Base-by-base conservation (phyloP, 768 basidiomycete genomes). In the Pisolithus albus region DNA sequence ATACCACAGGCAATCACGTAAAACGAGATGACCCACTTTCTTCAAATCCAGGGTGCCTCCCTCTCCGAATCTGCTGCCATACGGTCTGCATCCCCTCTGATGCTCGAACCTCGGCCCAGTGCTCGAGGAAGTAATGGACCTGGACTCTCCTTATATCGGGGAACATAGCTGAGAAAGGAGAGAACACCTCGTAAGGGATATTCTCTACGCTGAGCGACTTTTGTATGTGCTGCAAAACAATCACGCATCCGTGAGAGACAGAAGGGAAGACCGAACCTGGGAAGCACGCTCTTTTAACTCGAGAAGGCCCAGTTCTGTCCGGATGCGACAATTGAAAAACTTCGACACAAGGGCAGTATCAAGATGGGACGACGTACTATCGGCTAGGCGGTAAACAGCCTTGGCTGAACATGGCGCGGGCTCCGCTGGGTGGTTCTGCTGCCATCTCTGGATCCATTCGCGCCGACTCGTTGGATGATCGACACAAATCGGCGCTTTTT, bases 1-100 rank as follows among this genome's bases (percentile, higher is more conserved):
- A 45, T 42, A 41, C 13, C 7, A n/a, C 37, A 11, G 34, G 18
- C 26, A 9, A 34, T 24, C 32, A 39, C 39, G 26, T 8, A 2
- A 13, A 37, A 50, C 19, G 28, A 32, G 55, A 28, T 8, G 15
- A 63, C 71, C 9, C 15, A 85, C 86, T 85, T 76, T 91, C 88
- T 69, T 92, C 91, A 61, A 92, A 92, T 1, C 91, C 90, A 16
- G 88, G 86, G 63, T 92, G 87, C 32, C 87, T 76, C 41, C 91
- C 91, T 45, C 80, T 75, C 50, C 92, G 75, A 39, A 94, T 91
- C 67, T 92, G 88, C 51, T 83, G 78, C 87, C 89, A 92, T 5
- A 93, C 85, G 56, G 76, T 78, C 50, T 78, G 79, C 88, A 93
- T 90, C 11, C 85, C 78, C 16, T 84, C 81, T n/a, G 87, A 88